A percentile compares a stretch with the other conserved stretches of the same genome.
These are phyloP conservation scores for Rosa lucieae DNA, from an alignment of 306 rosid species.

Conservation along the genomic window DNA sequence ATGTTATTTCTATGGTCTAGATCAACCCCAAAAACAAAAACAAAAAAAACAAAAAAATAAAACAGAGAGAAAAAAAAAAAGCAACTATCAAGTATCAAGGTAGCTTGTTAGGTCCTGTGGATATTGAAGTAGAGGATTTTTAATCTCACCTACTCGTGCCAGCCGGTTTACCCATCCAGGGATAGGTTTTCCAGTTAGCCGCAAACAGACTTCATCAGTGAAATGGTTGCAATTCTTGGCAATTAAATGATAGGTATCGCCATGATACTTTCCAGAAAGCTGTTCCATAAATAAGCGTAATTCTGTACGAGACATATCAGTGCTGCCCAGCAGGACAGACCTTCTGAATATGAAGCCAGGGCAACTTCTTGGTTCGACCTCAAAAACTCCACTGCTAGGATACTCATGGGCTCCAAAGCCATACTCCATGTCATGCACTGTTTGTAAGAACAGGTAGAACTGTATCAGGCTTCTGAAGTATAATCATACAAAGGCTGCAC, in stretches of 20 bases:
- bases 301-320: constrained; percentile 69
- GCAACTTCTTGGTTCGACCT: constrained; percentile 95
- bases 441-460: constrained; percentile 29
- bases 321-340: constrained; percentile 79
- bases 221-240: constrained; percentile 98
- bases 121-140: constrained; percentile 20
- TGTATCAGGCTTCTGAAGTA: constrained; percentile 20
- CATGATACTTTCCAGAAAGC: constrained; percentile 75
- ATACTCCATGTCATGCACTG: constrained; percentile 87
- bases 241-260: constrained; percentile 93
- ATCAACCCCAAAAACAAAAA: not conserved
- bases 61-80: no score
- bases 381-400: constrained; percentile 86
- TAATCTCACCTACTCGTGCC: constrained; percentile 77
- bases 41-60: no score
- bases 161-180: constrained; percentile 98
- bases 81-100: not conserved
- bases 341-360: constrained; percentile 92
- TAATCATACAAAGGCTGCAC: not conserved
- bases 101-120: constrained; percentile 7
- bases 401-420: constrained; percentile 95
- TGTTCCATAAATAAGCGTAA: constrained; percentile 73
- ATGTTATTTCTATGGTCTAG: not conserved
- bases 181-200: constrained; percentile 80
- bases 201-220: constrained; percentile 77